phyloP scores from a whole-genome alignment of 192 early-diverging fungal genomes.

The Linnemannia schmuckeri region DNA sequence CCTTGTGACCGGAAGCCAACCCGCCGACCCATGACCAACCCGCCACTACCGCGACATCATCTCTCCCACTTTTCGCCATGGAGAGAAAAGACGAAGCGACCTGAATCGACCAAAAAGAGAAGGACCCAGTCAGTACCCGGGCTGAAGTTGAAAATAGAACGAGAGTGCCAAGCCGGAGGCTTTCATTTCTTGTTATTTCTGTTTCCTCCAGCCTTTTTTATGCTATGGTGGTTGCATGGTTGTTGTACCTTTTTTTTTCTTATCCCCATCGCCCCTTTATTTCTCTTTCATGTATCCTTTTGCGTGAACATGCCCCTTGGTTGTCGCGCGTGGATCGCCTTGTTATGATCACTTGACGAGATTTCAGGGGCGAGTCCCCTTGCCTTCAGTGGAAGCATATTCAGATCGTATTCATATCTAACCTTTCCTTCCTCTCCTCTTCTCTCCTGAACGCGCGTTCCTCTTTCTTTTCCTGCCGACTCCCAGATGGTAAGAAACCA shows the following conservation, averaged over 20 bases:
- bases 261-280: neutral
- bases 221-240: neutral
- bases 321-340: neutral
- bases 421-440: neutral
- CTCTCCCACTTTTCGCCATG: neutral
- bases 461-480: neutral
- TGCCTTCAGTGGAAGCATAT: neutral
- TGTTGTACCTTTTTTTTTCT: neutral
- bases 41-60: neutral
- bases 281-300: neutral
- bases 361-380: neutral
- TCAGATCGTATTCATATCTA: neutral
- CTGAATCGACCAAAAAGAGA: neutral
- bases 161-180: neutral
- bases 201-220: neutral
- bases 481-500: constrained; percentile 19
- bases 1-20: neutral
- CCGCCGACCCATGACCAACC: neutral
- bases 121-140: neutral
- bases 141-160: constrained; percentile 4
- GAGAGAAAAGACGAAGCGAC: neutral
- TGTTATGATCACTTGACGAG: neutral
- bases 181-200: neutral
- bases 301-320: neutral
- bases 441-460: constrained; percentile 9